Base-by-base conservation (phyloP, 768 basidiomycete genomes). In the Mycena metata region DNA sequence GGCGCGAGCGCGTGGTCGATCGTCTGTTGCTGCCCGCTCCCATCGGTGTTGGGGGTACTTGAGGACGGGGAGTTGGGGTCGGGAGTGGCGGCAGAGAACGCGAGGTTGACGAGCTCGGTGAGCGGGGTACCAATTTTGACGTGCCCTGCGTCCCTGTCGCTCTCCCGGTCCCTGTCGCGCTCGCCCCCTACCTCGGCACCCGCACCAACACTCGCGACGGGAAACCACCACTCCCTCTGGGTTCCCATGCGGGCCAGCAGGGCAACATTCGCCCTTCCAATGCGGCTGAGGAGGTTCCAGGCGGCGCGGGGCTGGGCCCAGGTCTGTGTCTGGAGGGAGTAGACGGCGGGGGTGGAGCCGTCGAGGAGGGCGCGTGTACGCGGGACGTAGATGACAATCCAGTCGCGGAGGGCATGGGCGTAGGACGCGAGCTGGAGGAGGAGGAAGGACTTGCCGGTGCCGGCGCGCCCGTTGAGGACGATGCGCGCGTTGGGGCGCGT, bases 321-420 rank as follows among this genome's bases (percentile, higher is more conserved):
- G 1, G 90, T 92, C 73, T 85, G 89, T 0, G 93, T 91, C 9
- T 90, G 86, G 24, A 91, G 80, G 73, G 96, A 90, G 72, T 96
- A 96, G 9, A 81, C 75, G 74, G 94, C 91, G 3, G 87, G 78
- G 0, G 91, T 91, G 1, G 91, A 89, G 10, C 92, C 92, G 78
- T 95, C 90, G 46, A 96, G 91, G 50, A 94, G 76, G 66, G 79
- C 41, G 19, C 43, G 45, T 0, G 67, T 41, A 79, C 91, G 84
- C 3, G 96, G 95, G 26, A 96, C 86, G 76, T 96, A 98, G 19
- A 96, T 78, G n/a, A 95, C 94, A 23, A 96, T 85, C 93, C 94
- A 96, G 26, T 86, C 85, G 23, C 36, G 36, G 36, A 64, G 23
- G 3, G 84, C 78, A 12, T 85, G 72, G 39, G 89, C 90, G 69